Base-by-base conservation (phyloP, 768 basidiomycete species). In the Erythrobasidium yunnanense region DNA sequence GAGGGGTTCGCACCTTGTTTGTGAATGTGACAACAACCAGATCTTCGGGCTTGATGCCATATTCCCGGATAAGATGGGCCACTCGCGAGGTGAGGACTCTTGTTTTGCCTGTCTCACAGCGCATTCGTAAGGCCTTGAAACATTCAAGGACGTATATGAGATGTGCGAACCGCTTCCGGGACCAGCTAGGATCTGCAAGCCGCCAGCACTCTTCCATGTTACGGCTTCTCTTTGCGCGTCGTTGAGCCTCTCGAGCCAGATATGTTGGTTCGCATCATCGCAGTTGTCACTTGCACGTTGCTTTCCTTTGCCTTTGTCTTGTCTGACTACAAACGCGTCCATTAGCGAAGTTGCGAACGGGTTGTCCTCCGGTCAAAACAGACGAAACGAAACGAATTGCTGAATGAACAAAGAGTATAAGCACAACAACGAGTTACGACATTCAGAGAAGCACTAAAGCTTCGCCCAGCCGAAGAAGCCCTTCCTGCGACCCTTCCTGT, bases 21-120 rank as follows among this genome's bases (percentile, higher is more conserved):
- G 89, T 90, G 75, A 91, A 93, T 0, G 83, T 93, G 11, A 91
- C 75, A 22, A 71, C 69, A 15, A 70, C 68, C 42, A 45, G 55
- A 30, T 50, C 33, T 33, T 34, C 46, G 15, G 30, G 30, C 27
- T 2, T 11, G 23, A 52, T 57, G 22, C 22, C 17, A 8, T 51
- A 34, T 20, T 23, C 22, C 20, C 7, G 57, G 0, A 57, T 62
- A 22, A 71, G 73, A 25, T 76, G 74, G 0, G 78, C 77, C 4
- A 78, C 77, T 33, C 78, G 56, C 0, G 72, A 73, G 0, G 78
- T 79, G 23, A 79, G 69, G 1, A 78, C 77, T 30, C 74, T 60
- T 1, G 78, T 79, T 71, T 78, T 79, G 23, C 74, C 72, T 63
- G 60, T n/a, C 22, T 1, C 33, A 35, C 35, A 42, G 27, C 54